Evolutionary conservation across 306 rosid genomes (phyloP), one percentile per base, ranked within the genome.

Genomic region (Lathyrus aphaca): DNA sequence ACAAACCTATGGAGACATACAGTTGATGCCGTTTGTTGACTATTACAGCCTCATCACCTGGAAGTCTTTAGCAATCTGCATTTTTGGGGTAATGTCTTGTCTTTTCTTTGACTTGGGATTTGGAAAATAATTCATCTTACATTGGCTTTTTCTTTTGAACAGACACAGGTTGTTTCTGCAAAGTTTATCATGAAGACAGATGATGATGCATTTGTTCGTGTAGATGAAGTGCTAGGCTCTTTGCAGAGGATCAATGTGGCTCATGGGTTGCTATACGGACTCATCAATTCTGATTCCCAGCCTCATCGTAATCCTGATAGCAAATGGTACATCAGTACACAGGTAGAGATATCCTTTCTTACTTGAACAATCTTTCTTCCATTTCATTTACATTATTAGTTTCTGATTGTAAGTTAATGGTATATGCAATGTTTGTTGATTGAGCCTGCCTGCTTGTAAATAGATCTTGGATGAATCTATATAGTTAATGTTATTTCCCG

Each of bases 11-110:
- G 84, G 96, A 51, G 99, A 95, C 83, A 71, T 95, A 77, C 99
- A 95, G 75, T 67, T 95, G 79, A 91, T 95, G 99, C 99, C 99
- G 51, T 95, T 95, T 79, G 95, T 91, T 77, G 99, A 95, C 81
- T 95, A 95, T 81, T 95, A 95, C 80, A 68, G 96, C 76, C 95
- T 95, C 64, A 89, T 95, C 80, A 91, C 97, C 25, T 95, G 99
- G 99, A 95, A 95, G 78, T 83, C 99, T 66, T 79, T 95, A 82
- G 99, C 93, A 45, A 95, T 89, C 61, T 95, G 96, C 84, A 79
- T 95, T 80, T 95, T 83, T 66, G 99, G 99, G 90, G 97, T 95
- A 91, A 84, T 44, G 38, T 75, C 64, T 74, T 68, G 60, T 55
- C 72, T 73, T 71, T 81, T 80, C 64, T 72, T 72, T 54, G 39